Evolutionary conservation across 257 asterid species (phyloP), one percentile per base, ranked within the genome.

Genomic region (Cordia subcordata): DNA sequence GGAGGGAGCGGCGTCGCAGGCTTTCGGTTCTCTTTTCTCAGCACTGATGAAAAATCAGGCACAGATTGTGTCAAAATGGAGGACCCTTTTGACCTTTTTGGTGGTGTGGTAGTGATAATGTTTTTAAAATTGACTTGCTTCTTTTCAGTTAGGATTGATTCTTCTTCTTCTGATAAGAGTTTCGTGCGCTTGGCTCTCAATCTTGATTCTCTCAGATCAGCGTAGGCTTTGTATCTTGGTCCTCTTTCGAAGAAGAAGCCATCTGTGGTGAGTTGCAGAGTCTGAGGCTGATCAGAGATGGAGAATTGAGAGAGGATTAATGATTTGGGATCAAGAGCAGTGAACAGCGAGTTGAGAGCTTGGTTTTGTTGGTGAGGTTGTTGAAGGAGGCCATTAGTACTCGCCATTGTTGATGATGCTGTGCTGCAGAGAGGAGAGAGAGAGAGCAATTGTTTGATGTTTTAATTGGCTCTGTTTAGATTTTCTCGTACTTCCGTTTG

Each of bases 11-110:
- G 59, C 14, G 66, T 35, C 33, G 65, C 60, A 32, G 98, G 99
- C 70, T 74, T 92, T 74, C 99, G 79, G 39, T 92, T 92, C 80
- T 88, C 99, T 69, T 92, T 92, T 72, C 96, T 63, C 73, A 86
- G 46, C 0, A 78, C 86, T 0, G 90, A 77, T 10, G 96, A 79
- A 75, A 92, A 88, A 61, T 92, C 96, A 21, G 97, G 97, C 56
- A 88, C 96, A 0, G 99, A 90, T 20, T 90, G 97, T 1, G 95
- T 57, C 75, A 89, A 45, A 57, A 71, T 72, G 11, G 93, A 81
- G 8, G 80, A 33, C 51, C 70, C 69, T 57, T 58, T 85, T 1
- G 84, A 15, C 79, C 85, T 73, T 64, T 47, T 79, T 0, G 90
- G 84, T 11, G 94, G 94, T 0, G 95, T 77, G 0, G 49, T 33